Percentiles rank a stretch among this genome's conserved stretches.
Conservation (phyloP, 257 asterid species). For the Solanum pinnatisectum region DNA sequence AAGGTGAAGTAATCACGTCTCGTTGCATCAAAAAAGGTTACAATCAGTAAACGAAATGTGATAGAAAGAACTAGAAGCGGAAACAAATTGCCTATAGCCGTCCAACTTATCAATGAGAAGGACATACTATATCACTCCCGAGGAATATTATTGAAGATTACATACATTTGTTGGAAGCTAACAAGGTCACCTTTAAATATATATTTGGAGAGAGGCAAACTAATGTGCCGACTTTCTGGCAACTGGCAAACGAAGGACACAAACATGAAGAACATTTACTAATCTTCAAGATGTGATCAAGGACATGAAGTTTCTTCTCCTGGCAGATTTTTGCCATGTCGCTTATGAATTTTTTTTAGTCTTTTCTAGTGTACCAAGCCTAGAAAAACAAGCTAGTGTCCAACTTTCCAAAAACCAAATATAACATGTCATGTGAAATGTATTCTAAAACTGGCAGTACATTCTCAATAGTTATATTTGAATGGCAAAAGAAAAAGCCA, state of each 20-base stretch:
- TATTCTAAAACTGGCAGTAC: not conserved
- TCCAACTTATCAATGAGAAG: not conserved
- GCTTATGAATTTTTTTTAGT: not conserved
- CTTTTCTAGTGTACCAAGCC: not conserved
- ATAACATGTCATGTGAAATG: not conserved
- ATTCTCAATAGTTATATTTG: constrained; percentile 14
- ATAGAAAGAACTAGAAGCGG: not conserved
- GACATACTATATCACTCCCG: not conserved
- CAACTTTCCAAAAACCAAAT: not conserved
- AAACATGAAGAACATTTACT: not conserved
- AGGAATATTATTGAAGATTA: not conserved
- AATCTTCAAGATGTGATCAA: not conserved
- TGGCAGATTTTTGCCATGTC: not conserved
- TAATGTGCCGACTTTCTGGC: not conserved
- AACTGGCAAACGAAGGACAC: not conserved
- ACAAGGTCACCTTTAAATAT: not conserved
- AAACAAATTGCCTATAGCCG: not conserved
- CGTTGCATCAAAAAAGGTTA: not conserved
- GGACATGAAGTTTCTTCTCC: not conserved
- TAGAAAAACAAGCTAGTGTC: not conserved
- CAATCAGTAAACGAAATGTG: not conserved
- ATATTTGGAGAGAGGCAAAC: not conserved
- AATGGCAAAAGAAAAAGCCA: constrained; percentile 9
- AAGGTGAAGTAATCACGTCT: not conserved
- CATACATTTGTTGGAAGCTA: not conserved